These are phyloP conservation scores for Eragrostis tef DNA, from an alignment of 202 grass and related monocot species.

Conservation along the genomic window DNA sequence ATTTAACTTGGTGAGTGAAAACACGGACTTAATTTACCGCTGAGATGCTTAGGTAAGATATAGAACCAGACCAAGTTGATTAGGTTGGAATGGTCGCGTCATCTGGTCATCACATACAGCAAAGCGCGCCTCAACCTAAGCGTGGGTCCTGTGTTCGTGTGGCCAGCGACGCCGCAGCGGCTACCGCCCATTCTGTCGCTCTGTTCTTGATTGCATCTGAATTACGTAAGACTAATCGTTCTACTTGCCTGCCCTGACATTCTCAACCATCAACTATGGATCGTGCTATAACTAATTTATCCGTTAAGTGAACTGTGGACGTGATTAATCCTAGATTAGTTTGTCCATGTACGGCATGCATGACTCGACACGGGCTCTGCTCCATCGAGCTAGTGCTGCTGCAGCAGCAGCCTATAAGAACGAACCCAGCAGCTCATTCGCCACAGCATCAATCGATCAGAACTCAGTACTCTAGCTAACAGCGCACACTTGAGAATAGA, in stretches of 20 bases:
- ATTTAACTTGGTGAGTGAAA: neutral
- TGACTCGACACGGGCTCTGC: neutral
- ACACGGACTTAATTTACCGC: neutral
- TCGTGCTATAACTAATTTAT: too few species aligned
- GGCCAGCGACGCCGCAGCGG: slow-evolving; percentile 22
- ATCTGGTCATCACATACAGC: neutral
- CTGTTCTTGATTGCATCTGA: slow-evolving; percentile 4
- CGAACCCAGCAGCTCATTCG: too few species aligned
- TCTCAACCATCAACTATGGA: slow-evolving; percentile 19
- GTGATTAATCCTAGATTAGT: neutral
- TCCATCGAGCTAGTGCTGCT: neutral
- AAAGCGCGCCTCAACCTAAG: neutral
- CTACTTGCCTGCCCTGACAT: slow-evolving; percentile 12
- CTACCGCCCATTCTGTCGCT: slow-evolving; percentile 35
- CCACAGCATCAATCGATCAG: neutral
- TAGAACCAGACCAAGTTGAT: neutral
- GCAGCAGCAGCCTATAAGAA: neutral
- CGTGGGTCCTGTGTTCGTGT: neutral
- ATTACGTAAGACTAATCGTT: neutral
- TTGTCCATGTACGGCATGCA: neutral
- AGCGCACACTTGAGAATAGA: neutral
- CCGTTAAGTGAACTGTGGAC: too few species aligned
- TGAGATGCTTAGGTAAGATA: neutral
- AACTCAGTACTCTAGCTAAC: neutral
- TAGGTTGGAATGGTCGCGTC: neutral